Conservation (phyloP, 352 stramenopile genomes). For the Thraustochytrium striatum region DNA sequence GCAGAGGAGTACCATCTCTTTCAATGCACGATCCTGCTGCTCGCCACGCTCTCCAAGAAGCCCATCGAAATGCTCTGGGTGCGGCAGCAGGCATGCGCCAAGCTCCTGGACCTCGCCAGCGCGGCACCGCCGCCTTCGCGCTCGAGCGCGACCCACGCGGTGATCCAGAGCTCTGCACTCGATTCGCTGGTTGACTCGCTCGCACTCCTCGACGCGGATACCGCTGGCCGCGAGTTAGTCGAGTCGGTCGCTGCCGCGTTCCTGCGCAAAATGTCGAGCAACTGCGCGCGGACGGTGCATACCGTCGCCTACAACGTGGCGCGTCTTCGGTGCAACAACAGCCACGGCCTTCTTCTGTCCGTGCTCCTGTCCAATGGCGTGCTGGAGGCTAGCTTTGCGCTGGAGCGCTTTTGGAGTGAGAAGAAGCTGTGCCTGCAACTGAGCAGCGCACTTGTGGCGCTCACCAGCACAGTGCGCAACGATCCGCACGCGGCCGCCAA, state of each 20-base stretch:
- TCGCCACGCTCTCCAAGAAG: too few relatives aligned
- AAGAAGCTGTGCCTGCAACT: conserved; percentile 9
- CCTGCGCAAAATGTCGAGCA: background rate
- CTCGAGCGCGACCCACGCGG: too few relatives aligned
- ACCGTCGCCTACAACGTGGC: conserved; percentile 21
- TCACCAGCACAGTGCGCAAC: background rate
- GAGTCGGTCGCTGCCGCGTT: background rate
- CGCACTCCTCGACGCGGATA: background rate
- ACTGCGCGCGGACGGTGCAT: background rate
- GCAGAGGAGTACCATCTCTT: too few relatives aligned
- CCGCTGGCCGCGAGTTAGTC: background rate
- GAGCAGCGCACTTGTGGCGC: background rate
- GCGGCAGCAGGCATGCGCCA: too few relatives aligned
- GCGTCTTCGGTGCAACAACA: background rate
- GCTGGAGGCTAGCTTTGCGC: background rate
- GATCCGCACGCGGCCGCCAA: background rate
- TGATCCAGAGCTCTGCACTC: background rate
- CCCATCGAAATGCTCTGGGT: too few relatives aligned
- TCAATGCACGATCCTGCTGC: too few relatives aligned
- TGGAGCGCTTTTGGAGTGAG: background rate
- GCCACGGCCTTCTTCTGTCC: background rate
- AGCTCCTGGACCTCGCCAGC: too few relatives aligned
- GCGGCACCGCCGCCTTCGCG: too few relatives aligned
- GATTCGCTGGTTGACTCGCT: conserved; percentile 6
- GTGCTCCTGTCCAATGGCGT: background rate